Base-by-base conservation (phyloP, 176 grass and related monocot genomes). In the Paspalum vaginatum region DNA sequence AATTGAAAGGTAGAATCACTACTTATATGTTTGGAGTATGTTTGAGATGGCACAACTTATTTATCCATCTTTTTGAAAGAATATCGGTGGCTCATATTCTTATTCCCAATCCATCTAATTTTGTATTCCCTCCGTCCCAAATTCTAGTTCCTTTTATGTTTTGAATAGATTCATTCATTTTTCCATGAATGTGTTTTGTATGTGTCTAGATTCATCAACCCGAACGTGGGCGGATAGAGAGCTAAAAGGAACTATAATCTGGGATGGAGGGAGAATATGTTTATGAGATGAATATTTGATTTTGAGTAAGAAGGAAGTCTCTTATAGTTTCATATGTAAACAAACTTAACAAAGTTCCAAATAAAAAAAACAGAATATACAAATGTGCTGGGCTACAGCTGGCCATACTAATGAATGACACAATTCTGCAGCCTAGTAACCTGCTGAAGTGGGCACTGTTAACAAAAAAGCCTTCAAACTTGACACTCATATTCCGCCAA, bases 21-120 rank as follows among this genome's bases (percentile, higher is more conserved):
- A 65, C 2, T 32, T 49, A 54, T 48, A 84, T 83, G 32, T 12
- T 42, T 65, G 32, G 47, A 64, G 12, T 64, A 38, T 56, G 78
- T 55, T 57, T 66, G 68, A 49, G 45, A 6, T 49, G 21, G 8
- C 7, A 1, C 45, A 48, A 26, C 22, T 70, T 49, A 70, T 70
- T 49, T 70, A 17, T 49, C 68, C 44, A 49, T n/a, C 2, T 12
- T 45, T 45, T 22, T 68, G 13, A 68, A 7, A 20, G 10, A 68
- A 68, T 45, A 68, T 68, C 20, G 44, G 41, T n/a, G 20, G 44
- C 9, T 70, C 48, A 70, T 11, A 48, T 70, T 27, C 22, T 70
- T 9, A 16, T 70, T 16, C 45, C 11, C 45, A 26, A 5, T 70
- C 15, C 68, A 48, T 70, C 3, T 70, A 27, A 17, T 16, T 49